These are phyloP conservation scores for Aspergillus sp. DNA, from an alignment of 2,329 filamentous ascomycete genomes.

Conservation along the genomic window DNA sequence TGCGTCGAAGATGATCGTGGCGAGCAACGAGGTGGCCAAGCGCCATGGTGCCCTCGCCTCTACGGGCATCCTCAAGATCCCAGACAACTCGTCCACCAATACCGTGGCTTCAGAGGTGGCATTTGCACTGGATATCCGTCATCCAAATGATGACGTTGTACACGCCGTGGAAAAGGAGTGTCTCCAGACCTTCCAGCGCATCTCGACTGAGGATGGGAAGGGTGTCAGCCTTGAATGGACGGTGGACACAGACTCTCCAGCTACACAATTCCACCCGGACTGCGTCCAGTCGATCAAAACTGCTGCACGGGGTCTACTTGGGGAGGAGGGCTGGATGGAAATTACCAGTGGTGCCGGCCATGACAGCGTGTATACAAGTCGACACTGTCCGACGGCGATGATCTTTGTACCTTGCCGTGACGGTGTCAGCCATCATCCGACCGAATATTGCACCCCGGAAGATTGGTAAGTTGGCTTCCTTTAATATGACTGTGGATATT, in stretches of 20 bases:
- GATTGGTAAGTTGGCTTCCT: slow-evolving; percentile 26
- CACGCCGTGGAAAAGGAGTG: slow-evolving; percentile 56
- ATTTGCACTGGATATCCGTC: slow-evolving; percentile 67
- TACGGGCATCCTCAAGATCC: slow-evolving; percentile 64
- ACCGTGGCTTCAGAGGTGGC: slow-evolving; percentile 64
- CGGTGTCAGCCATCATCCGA: slow-evolving; percentile 60
- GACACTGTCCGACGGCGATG: slow-evolving; percentile 59
- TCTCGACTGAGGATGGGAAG: slow-evolving; percentile 56
- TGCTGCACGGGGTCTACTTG: slow-evolving; percentile 56
- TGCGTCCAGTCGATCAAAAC: slow-evolving; percentile 62
- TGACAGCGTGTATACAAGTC: slow-evolving; percentile 58
- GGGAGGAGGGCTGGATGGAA: slow-evolving; percentile 44
- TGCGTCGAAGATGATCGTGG: slow-evolving; percentile 63
- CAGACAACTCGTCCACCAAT: slow-evolving; percentile 63
- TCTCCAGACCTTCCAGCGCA: slow-evolving; percentile 53
- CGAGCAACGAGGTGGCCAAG: slow-evolving; percentile 61
- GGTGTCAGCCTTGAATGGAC: slow-evolving; percentile 53
- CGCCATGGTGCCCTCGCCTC: slow-evolving; percentile 59
- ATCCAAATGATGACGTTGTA: slow-evolving; percentile 55
- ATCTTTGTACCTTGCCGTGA: slow-evolving; percentile 62
- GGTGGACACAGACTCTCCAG: slow-evolving; percentile 58
- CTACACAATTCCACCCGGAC: slow-evolving; percentile 60
- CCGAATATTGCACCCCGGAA: slow-evolving; percentile 57
- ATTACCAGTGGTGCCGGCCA: slow-evolving; percentile 62
- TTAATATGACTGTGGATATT: background rate